Evolutionary conservation across 371 early-diverging fungal genomes (phyloP).

Genomic region (Apophysomyces elegans): DNA sequence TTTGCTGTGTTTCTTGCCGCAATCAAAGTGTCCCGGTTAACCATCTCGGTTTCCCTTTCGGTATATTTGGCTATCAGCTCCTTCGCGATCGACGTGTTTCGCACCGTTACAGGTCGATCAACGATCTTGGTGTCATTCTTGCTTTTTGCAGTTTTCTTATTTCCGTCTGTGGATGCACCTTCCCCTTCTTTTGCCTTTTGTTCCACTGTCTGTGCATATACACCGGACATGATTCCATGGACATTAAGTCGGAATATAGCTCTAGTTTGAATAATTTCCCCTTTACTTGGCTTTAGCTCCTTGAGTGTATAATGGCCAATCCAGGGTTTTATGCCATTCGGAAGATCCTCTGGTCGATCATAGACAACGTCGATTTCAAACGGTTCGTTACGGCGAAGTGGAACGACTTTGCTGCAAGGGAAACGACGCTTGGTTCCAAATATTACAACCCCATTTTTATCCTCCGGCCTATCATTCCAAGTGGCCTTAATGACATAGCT

Average conservation of each 20-base stretch:
- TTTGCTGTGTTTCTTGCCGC: not conserved
- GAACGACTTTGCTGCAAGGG: slow-evolving; percentile 76
- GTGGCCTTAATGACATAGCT: slow-evolving; percentile 56
- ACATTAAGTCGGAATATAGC: slow-evolving; percentile 86
- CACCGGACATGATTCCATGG: slow-evolving; percentile 78
- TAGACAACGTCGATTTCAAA: slow-evolving; percentile 79
- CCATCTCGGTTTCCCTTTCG: not conserved
- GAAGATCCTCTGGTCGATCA: slow-evolving; percentile 70
- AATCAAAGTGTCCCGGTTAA: not conserved
- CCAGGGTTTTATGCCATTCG: slow-evolving; percentile 66
- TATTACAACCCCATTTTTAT: slow-evolving; percentile 66
- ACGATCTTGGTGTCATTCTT: slow-evolving; percentile 84
- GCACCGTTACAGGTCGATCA: not conserved
- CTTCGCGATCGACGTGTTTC: not conserved
- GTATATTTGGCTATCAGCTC: not conserved
- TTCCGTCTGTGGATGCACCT: slow-evolving; percentile 39
- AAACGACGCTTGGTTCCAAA: slow-evolving; percentile 73
- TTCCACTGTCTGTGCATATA: slow-evolving; percentile 84
- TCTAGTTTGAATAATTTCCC: slow-evolving; percentile 73
- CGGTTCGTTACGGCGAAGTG: slow-evolving; percentile 71
- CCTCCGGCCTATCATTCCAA: slow-evolving; percentile 69
- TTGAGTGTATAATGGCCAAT: slow-evolving; percentile 65
- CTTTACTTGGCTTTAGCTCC: slow-evolving; percentile 46
- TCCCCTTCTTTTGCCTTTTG: slow-evolving; percentile 76
- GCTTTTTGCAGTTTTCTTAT: slow-evolving; percentile 1